These are phyloP conservation scores for Fusarium gaditjirri DNA, from an alignment of 2,329 filamentous ascomycete species.

Conservation along the genomic window DNA sequence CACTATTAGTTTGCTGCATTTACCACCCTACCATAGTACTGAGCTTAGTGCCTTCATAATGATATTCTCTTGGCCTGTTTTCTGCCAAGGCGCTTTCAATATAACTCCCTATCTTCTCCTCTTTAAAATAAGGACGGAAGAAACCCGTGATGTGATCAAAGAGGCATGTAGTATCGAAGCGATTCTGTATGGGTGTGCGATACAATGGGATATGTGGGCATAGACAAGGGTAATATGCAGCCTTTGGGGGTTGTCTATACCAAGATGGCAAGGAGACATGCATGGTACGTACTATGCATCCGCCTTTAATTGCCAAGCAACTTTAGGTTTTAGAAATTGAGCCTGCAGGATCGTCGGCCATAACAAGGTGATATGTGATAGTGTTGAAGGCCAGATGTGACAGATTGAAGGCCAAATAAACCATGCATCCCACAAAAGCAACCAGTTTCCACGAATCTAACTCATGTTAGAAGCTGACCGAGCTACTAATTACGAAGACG, in stretches of 20 bases:
- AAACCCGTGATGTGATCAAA: slow-evolving; percentile 1
- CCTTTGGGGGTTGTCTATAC: background rate
- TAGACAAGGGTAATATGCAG: slow-evolving; percentile 11
- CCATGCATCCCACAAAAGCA: background rate
- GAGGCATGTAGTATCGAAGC: slow-evolving; percentile 11
- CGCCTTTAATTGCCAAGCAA: background rate
- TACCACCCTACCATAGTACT: slow-evolving; percentile 14
- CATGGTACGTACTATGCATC: background rate
- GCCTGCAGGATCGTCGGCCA: slow-evolving; percentile 20
- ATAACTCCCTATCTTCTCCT: background rate
- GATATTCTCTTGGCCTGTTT: slow-evolving; percentile 6
- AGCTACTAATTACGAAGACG: background rate
- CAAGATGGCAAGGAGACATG: background rate
- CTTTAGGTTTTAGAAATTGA: background rate
- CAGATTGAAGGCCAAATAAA: background rate
- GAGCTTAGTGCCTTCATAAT: slow-evolving; percentile 15
- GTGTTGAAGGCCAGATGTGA: background rate
- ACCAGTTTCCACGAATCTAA: background rate
- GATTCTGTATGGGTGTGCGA: background rate
- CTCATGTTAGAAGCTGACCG: background rate
- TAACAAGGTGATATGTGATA: slow-evolving; percentile 11
- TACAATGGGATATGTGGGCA: slow-evolving; percentile 13
- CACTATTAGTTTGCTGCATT: slow-evolving; percentile 6
- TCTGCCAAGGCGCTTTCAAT: background rate
- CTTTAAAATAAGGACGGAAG: background rate